Percentiles rank a stretch among this genome's conserved stretches.
phyloP scores from a whole-genome alignment of 1,284 basidiomycete genomes.

The Sanguinoderma infundibulare region DNA sequence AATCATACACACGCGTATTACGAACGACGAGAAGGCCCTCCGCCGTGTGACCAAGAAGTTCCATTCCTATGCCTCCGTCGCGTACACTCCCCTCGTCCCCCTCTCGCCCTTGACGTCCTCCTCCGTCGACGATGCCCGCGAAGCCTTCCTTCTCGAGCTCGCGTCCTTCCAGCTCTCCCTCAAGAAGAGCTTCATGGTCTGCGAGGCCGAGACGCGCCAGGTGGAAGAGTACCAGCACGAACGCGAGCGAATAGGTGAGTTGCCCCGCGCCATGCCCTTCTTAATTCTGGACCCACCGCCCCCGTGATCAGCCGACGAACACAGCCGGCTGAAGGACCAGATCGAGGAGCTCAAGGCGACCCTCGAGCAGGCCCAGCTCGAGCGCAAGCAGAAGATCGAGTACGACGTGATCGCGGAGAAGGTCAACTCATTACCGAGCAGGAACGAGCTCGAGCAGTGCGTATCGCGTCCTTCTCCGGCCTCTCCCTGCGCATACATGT shows the following conservation, averaged over 20 bases:
- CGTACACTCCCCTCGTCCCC: conserved; percentile 52
- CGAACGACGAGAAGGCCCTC: conserved; percentile 63
- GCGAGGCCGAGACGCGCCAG: conserved; percentile 80
- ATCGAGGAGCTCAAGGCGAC: conserved; percentile 76
- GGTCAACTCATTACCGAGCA: conserved; percentile 74
- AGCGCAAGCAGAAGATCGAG: conserved; percentile 77
- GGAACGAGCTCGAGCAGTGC: conserved; percentile 75
- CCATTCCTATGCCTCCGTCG: conserved; percentile 67
- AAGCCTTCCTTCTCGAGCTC: conserved; percentile 77
- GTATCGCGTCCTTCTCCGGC: conserved; percentile 28
- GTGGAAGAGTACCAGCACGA: conserved; percentile 80
- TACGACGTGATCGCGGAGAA: conserved; percentile 83
- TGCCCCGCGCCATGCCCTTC: not conserved
- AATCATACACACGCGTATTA: conserved; percentile 77
- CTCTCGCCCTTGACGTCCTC: conserved; percentile 39
- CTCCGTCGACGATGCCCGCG: conserved; percentile 70
- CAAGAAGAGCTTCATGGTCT: conserved; percentile 78
- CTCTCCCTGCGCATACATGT: not conserved
- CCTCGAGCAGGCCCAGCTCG: conserved; percentile 76
- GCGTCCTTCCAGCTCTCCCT: conserved; percentile 73
- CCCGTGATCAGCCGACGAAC: conserved; percentile 65
- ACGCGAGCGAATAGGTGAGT: conserved; percentile 68
- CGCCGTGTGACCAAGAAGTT: conserved; percentile 80
- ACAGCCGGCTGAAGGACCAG: conserved; percentile 63
- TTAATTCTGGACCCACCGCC: conserved; percentile 17